Evolutionary conservation across 2,329 filamentous ascomycete species (phyloP).

Genomic region (Aspergillus texensis): DNA sequence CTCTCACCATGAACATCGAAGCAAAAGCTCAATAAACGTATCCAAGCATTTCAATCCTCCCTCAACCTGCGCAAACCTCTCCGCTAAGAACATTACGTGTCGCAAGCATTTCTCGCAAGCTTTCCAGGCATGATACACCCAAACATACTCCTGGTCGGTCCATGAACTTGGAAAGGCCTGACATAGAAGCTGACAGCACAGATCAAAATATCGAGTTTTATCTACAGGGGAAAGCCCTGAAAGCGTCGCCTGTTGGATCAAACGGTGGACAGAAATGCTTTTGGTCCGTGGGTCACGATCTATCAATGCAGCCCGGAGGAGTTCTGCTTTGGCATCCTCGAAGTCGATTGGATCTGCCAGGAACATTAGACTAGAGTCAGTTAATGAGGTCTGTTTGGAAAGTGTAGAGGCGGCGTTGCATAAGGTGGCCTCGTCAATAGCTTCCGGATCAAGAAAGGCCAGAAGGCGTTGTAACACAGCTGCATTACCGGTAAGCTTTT

Average conservation of each 20-base stretch:
- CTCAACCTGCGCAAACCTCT: not conserved
- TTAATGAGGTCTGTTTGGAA: not conserved
- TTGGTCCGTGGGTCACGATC: not conserved
- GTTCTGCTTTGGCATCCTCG: not conserved
- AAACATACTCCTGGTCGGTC: not conserved
- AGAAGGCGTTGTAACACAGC: not conserved
- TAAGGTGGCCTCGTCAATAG: not conserved
- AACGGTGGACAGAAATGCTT: not conserved
- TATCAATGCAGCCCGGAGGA: not conserved
- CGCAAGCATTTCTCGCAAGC: not conserved
- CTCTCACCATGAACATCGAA: not conserved
- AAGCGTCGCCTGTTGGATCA: not conserved
- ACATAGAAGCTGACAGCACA: not conserved
- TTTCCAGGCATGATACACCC: not conserved
- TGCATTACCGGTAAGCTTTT: not conserved
- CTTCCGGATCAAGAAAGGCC: not conserved
- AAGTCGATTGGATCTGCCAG: not conserved
- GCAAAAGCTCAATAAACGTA: not conserved
- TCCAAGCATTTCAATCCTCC: not conserved
- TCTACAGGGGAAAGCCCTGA: not conserved
- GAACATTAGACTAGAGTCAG: not conserved
- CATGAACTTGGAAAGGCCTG: not conserved
- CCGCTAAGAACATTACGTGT: not conserved
- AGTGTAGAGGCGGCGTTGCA: not conserved
- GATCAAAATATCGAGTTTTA: not conserved